Evolutionary conservation across 768 basidiomycete genomes (phyloP), one percentile per base, ranked within the genome.

Genomic region (Cubamyces sp.): DNA sequence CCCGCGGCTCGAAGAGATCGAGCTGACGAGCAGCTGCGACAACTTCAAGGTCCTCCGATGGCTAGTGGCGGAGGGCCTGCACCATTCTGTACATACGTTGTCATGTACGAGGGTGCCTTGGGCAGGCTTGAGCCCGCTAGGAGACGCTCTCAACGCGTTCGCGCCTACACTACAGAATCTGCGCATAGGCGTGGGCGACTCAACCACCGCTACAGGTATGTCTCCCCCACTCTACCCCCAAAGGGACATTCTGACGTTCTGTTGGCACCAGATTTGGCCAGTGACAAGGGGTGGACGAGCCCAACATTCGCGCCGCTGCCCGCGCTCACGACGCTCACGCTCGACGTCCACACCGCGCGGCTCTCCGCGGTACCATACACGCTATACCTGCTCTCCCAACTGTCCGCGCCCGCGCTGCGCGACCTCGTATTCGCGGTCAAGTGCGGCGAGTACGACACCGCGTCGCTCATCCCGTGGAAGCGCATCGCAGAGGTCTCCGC

Each of bases 371-470:
- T 58, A 4, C 62, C 62, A 3, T 63, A 58, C 51, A 58, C 51
- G 26, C 62, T 63, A 21, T 49, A 49, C 45, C 39, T 63, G 16
- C 56, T 63, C 41, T 37, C 52, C 21, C 56, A 47, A 25, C 62
- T 63, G 12, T 43, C 56, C 25, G 62, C 51, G 15, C 57, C 56
- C 57, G 62, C 62, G 56, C 62, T 63, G 16, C 62, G 52, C 56
- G 41, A 43, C 21, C 57, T 63, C 37, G 30, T 43, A 7, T 58
- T 63, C 40, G 51, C 56, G 14, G 57, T 63, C 51, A 48, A 54
- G 25, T 54, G 51, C 52, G 52, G 57, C 26, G 62, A 58, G 26
- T 41, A 34, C 51, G 52, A 54, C 28, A 50, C 51, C n/a, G 39
- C 62, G 37, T 7, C 26, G 45, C 45, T 41, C 51, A 39, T 58